A percentile compares a stretch with the other conserved stretches of the same genome.
Evolutionary conservation across 2,329 filamentous ascomycete species (phyloP).

Genomic region (Cladosporium sphaerospermum): DNA sequence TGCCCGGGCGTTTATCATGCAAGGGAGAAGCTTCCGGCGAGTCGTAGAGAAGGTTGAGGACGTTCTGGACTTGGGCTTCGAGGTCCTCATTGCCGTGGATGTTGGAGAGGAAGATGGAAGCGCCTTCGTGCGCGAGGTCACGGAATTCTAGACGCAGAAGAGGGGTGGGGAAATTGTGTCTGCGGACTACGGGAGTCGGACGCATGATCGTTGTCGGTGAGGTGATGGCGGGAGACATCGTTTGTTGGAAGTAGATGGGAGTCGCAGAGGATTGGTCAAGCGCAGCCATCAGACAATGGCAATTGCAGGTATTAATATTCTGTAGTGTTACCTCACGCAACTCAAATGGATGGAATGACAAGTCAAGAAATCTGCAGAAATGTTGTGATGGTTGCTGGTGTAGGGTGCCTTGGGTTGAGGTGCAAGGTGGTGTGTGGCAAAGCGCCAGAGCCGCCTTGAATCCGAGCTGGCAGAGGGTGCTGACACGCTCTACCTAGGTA

Average conservation of each 20-base stretch:
- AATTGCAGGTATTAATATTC: not conserved
- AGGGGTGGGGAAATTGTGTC: constrained; percentile 34
- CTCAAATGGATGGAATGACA: too few relatives aligned
- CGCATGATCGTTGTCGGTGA: constrained; percentile 6
- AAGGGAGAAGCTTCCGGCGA: not conserved
- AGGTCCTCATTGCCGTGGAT: constrained; percentile 59
- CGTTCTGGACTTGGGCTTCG: constrained; percentile 56
- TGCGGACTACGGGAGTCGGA: constrained; percentile 17
- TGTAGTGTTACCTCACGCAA: not conserved
- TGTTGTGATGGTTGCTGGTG: too few relatives aligned
- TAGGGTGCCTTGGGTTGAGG: too few relatives aligned
- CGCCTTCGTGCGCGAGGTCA: constrained; percentile 51
- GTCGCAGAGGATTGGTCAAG: not conserved
- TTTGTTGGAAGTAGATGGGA: constrained; percentile 33
- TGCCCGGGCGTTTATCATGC: constrained; percentile 49
- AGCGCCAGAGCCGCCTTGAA: too few relatives aligned
- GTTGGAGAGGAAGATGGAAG: constrained; percentile 59
- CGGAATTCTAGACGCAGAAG: constrained; percentile 43
- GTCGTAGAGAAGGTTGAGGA: constrained; percentile 67
- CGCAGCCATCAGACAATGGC: not conserved
- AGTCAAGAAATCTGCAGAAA: too few relatives aligned
- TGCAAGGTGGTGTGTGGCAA: too few relatives aligned
- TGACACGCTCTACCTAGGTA: too few relatives aligned
- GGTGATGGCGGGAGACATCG: constrained; percentile 23
- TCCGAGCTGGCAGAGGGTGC: too few relatives aligned